These are phyloP conservation scores for Suillus alpinus DNA, from an alignment of 768 basidiomycete genomes.

Conservation along the genomic window DNA sequence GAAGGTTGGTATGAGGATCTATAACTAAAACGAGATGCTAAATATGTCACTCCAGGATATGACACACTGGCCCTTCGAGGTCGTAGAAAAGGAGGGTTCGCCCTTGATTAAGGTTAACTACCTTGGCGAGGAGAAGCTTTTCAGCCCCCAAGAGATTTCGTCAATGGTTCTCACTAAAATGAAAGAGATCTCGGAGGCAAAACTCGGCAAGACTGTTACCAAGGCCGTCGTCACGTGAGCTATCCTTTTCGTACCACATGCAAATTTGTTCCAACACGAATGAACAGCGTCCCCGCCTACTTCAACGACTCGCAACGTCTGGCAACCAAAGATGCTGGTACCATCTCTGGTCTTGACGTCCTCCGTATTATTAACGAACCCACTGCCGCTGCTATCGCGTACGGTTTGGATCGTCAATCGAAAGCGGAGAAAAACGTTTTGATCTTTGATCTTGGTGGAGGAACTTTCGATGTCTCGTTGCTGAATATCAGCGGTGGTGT, in stretches of 20 bases:
- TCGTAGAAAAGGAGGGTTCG: constrained; percentile 95
- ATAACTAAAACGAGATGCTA: not conserved
- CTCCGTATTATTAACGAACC: constrained; percentile 99
- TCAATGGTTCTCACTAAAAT: constrained; percentile 99
- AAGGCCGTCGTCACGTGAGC: constrained; percentile 98
- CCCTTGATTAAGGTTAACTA: constrained; percentile 97
- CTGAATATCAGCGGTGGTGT: constrained; percentile 98
- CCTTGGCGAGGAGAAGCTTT: constrained; percentile 91
- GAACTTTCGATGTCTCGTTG: constrained; percentile 99
- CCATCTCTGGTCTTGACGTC: constrained; percentile 96
- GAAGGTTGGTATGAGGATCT: constrained; percentile 45
- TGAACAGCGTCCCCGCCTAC: constrained; percentile 86
- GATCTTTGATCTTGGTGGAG: constrained; percentile 99
- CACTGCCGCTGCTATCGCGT: constrained; percentile 98
- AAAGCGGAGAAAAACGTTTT: constrained; percentile 96
- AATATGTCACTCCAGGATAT: constrained; percentile 62
- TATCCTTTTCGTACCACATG: constrained; percentile 5
- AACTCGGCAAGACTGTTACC: constrained; percentile 97
- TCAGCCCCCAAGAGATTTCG: constrained; percentile 99
- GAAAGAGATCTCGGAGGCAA: constrained; percentile 99
- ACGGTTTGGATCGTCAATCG: constrained; percentile 95
- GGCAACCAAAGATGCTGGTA: constrained; percentile 98
- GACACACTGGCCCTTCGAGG: constrained; percentile 96
- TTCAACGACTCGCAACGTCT: constrained; percentile 99
- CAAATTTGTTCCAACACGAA: constrained; percentile 5